Evolutionary conservation across 202 grass and related monocot genomes (phyloP).

Genomic region (Cymbopogon flexuosus): DNA sequence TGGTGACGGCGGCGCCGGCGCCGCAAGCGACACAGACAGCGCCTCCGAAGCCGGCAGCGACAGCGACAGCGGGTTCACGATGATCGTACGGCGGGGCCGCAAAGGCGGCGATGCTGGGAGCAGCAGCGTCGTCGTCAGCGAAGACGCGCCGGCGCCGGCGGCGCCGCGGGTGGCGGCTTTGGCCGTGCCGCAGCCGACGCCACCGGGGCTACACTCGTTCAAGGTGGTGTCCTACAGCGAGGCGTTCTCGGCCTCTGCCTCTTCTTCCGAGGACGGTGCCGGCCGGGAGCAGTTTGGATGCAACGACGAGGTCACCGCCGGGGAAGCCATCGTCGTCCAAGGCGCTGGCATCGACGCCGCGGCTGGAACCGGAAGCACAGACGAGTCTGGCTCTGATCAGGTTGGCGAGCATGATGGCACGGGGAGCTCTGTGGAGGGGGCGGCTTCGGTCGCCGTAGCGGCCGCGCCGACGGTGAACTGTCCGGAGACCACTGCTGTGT

Average conservation of each 20-base stretch:
- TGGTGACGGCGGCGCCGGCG: not conserved
- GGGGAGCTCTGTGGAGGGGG: not conserved
- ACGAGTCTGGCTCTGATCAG: not conserved
- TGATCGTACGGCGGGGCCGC: not conserved
- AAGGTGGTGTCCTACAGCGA: not conserved
- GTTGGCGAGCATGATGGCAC: not conserved
- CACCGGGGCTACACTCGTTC: not conserved
- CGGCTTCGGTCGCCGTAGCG: not conserved
- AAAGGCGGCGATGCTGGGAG: not conserved
- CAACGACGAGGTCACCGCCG: not conserved
- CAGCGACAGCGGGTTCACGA: conserved; percentile 14
- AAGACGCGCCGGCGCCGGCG: not conserved
- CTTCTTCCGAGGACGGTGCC: not conserved
- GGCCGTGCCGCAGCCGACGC: not conserved
- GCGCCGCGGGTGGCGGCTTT: too few relatives aligned
- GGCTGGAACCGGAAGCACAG: not conserved
- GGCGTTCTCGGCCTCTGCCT: not conserved
- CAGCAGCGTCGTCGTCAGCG: not conserved
- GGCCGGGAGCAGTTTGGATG: not conserved
- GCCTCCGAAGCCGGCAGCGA: not conserved
- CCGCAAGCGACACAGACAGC: not conserved
- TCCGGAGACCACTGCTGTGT: not conserved
- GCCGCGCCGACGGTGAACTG: not conserved
- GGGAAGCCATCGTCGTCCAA: not conserved
- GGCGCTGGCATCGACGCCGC: not conserved